Evolutionary conservation across 108 stramenopile genomes (phyloP).

Genomic region (Mediolabrus comicus): DNA sequence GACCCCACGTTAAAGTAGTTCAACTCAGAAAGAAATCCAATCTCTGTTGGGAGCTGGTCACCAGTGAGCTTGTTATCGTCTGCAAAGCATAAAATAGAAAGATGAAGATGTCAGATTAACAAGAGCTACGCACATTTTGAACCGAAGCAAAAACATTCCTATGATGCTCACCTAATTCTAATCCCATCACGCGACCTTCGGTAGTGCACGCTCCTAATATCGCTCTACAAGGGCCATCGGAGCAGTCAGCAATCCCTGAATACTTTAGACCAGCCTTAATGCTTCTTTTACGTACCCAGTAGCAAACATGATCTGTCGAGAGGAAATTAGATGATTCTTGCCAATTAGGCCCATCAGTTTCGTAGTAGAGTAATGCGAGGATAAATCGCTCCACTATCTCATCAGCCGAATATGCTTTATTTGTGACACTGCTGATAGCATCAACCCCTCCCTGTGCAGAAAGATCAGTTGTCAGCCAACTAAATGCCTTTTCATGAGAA

Average conservation of each 20-base stretch:
- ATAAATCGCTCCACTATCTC: constrained; percentile 9
- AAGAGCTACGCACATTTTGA: too few relatives aligned
- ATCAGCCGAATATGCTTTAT: not conserved
- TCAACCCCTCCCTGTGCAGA: not conserved
- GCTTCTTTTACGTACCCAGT: too few relatives aligned
- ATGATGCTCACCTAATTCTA: too few relatives aligned
- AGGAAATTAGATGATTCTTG: not conserved
- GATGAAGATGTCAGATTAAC: not conserved
- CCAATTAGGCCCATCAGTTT: constrained; percentile 5
- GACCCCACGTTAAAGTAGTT: too few relatives aligned
- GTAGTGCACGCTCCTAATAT: too few relatives aligned
- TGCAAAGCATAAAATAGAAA: constrained; percentile 12
- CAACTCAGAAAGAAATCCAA: constrained; percentile 34
- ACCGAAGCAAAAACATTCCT: too few relatives aligned
- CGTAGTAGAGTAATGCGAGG: constrained; percentile 9
- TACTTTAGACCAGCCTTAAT: too few relatives aligned
- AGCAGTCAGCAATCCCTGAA: too few relatives aligned
- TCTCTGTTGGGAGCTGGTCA: constrained; percentile 45
- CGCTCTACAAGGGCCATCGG: too few relatives aligned
- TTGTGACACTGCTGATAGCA: too few relatives aligned
- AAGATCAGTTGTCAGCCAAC: constrained; percentile 1
- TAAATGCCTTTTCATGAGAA: not conserved
- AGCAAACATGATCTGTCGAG: constrained; percentile 11
- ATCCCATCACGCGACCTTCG: too few relatives aligned
- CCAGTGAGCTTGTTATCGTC: constrained; percentile 54